Percentiles rank a stretch among this genome's conserved stretches.
Evolutionary conservation across 116 monocot genomes (phyloP).

Genomic region (Zostera marina): DNA sequence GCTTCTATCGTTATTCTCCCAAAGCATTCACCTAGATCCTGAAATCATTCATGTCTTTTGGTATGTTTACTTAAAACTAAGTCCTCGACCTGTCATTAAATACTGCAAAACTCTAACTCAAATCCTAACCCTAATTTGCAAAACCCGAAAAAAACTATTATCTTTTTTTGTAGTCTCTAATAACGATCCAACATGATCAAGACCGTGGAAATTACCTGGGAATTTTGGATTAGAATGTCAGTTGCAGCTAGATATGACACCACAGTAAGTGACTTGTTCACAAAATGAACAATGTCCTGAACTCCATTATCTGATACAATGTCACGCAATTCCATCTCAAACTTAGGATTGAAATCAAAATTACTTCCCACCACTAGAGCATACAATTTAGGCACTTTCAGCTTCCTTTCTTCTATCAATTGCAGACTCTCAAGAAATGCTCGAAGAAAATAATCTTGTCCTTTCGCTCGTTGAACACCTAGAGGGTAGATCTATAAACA

Average conservation of each 20-base stretch:
- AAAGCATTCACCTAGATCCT: conserved; percentile 96
- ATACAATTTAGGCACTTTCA: conserved; percentile 70
- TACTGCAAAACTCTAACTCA: too few species aligned
- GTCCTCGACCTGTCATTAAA: too few species aligned
- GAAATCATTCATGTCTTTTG: neutral
- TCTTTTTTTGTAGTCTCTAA: too few species aligned
- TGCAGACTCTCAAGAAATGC: conserved; percentile 72
- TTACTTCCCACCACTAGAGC: conserved; percentile 88
- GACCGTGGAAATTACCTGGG: conserved; percentile 84
- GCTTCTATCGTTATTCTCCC: conserved; percentile 99
- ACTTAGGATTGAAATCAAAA: conserved; percentile 72
- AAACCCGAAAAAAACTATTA: too few species aligned
- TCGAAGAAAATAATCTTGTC: conserved; percentile 87
- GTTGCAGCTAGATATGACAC: conserved; percentile 87
- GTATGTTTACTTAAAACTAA: neutral
- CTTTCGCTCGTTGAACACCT: conserved; percentile 97
- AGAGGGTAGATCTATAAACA: too few species aligned
- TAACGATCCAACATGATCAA: too few species aligned
- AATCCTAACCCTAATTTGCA: too few species aligned
- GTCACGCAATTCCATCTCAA: conserved; percentile 64
- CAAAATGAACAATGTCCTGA: conserved; percentile 68
- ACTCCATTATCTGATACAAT: conserved; percentile 58
- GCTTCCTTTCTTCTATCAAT: conserved; percentile 51
- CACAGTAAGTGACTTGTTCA: conserved; percentile 82
- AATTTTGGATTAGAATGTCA: conserved; percentile 92